These are phyloP conservation scores for Mortierella hygrophila DNA, from an alignment of 192 early-diverging fungal species.

Conservation along the genomic window DNA sequence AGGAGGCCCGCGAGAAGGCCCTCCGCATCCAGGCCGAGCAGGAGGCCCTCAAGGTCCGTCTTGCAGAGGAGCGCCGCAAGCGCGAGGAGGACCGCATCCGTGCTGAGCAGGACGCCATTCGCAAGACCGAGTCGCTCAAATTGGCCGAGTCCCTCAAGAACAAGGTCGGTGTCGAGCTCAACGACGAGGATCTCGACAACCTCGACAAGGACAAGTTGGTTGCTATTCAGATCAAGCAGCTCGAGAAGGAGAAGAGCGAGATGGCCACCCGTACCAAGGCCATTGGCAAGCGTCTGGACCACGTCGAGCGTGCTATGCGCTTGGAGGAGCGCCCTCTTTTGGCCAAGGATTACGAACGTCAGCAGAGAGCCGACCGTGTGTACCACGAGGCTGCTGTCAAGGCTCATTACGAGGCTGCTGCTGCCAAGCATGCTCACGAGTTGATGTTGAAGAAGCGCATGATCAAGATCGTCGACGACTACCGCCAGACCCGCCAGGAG, in stretches of 20 bases:
- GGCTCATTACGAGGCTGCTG: slow-evolving; percentile 75
- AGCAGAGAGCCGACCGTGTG: slow-evolving; percentile 87
- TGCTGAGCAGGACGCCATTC: slow-evolving; percentile 84
- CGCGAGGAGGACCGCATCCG: slow-evolving; percentile 87
- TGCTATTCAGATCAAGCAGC: slow-evolving; percentile 88
- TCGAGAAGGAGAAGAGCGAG: slow-evolving; percentile 93
- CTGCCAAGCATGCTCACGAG: slow-evolving; percentile 76
- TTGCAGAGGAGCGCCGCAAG: slow-evolving; percentile 86
- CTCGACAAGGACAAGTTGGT: slow-evolving; percentile 85
- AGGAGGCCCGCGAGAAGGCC: slow-evolving; percentile 84
- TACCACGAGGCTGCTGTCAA: slow-evolving; percentile 81
- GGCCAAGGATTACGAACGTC: slow-evolving; percentile 90
- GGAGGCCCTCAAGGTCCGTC: slow-evolving; percentile 84
- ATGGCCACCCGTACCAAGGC: slow-evolving; percentile 80
- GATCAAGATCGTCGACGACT: slow-evolving; percentile 86
- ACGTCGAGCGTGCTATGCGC: slow-evolving; percentile 94
- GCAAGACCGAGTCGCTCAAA: slow-evolving; percentile 85
- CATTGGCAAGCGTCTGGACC: slow-evolving; percentile 86
- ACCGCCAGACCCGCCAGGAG: slow-evolving; percentile 70
- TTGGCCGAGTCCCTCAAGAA: slow-evolving; percentile 84
- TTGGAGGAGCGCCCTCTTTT: slow-evolving; percentile 92
- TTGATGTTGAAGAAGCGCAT: slow-evolving; percentile 86
- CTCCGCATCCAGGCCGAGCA: slow-evolving; percentile 80
- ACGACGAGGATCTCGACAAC: slow-evolving; percentile 81
- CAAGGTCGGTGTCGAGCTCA: slow-evolving; percentile 70